A percentile compares a stretch with the other conserved stretches of the same genome.
Evolutionary conservation across 345 rosid genomes (phyloP).

Genomic region (Barbarea vulgaris): DNA sequence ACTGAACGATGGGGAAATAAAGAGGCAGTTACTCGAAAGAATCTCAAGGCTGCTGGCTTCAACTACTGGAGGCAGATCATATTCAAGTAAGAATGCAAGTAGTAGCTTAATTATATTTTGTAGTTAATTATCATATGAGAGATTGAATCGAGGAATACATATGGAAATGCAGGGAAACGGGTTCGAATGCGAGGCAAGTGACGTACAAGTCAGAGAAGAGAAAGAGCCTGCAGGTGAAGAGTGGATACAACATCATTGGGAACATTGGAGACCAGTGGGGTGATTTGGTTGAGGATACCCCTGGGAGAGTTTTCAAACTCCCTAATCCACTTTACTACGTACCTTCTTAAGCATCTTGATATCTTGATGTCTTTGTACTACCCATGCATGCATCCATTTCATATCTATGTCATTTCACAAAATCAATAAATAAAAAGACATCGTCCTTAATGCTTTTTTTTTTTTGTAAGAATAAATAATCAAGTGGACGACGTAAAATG

Average conservation of each 20-base stretch:
- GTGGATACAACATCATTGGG: slow-evolving; percentile 56
- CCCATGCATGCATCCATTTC: neutral
- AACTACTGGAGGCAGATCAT: slow-evolving; percentile 45
- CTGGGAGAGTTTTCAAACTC: slow-evolving; percentile 57
- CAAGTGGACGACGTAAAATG: neutral
- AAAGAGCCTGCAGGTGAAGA: slow-evolving; percentile 28
- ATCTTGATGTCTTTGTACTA: too few species aligned
- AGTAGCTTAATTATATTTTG: neutral
- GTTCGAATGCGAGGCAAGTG: neutral
- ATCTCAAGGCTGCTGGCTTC: slow-evolving; percentile 47
- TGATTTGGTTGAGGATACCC: slow-evolving; percentile 39
- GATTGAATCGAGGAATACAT: neutral
- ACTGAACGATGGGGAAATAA: slow-evolving; percentile 37
- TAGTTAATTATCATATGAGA: neutral
- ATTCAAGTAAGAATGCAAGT: slow-evolving; percentile 39
- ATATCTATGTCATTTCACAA: neutral
- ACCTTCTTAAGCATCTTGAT: neutral
- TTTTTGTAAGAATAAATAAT: neutral
- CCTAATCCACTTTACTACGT: slow-evolving; percentile 62
- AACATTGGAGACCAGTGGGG: slow-evolving; percentile 71
- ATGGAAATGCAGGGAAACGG: slow-evolving; percentile 23
- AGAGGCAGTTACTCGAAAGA: slow-evolving; percentile 26
- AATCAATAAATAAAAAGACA: neutral
- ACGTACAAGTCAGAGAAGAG: slow-evolving; percentile 45
- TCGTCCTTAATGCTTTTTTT: neutral